These are phyloP conservation scores for sweet orange (Citrus sinensis) DNA, from an alignment of 345 rosid genomes.

Conservation along the genomic window DNA sequence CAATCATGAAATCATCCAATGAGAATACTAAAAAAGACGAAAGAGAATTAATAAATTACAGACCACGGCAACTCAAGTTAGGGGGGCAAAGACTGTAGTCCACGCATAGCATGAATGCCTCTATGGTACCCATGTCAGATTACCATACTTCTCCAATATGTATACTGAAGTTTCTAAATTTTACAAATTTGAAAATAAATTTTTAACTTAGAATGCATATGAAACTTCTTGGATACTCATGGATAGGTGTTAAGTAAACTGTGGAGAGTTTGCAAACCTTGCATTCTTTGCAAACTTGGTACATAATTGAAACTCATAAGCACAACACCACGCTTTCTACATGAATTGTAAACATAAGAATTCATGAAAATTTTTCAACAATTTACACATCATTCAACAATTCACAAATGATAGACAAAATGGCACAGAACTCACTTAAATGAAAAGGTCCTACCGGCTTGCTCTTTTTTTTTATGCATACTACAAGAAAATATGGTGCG, in stretches of 20 bases:
- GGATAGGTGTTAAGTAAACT: neutral
- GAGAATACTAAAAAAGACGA: neutral
- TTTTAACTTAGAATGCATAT: neutral
- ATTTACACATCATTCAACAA: neutral
- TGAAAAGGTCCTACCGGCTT: neutral
- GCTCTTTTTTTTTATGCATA: no score
- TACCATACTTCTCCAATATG: neutral
- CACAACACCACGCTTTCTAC: neutral
- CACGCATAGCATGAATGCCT: neutral
- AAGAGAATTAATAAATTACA: neutral
- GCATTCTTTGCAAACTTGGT: neutral
- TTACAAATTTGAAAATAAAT: neutral
- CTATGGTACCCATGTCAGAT: neutral
- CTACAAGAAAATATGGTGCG: no score
- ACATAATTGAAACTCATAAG: no score
- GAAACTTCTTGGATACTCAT: neutral
- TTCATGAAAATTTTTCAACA: neutral
- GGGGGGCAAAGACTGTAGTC: neutral
- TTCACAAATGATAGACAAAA: neutral
- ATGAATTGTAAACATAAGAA: neutral
- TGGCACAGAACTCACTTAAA: neutral
- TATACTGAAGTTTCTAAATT: neutral
- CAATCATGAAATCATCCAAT: neutral
- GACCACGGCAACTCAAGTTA: neutral
- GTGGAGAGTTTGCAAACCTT: neutral